These are phyloP conservation scores for Termitomyces sp. DNA, from an alignment of 1,284 basidiomycete species.

Conservation along the genomic window DNA sequence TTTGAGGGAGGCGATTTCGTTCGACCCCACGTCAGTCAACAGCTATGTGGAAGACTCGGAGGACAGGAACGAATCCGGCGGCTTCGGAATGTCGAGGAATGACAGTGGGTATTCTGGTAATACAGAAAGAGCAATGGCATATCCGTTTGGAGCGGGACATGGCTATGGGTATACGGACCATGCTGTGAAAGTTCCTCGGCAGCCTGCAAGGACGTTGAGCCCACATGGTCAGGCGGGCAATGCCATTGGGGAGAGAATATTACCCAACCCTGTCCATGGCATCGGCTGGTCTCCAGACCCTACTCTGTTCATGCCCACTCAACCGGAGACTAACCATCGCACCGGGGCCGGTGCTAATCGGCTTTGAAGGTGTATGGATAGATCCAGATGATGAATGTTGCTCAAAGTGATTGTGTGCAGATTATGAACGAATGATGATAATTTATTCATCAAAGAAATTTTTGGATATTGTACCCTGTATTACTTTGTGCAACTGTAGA, in stretches of 20 bases:
- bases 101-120: neutral
- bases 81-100: conserved; percentile 14
- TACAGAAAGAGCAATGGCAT: neutral
- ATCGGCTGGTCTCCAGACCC: conserved; percentile 4
- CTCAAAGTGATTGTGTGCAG: neutral
- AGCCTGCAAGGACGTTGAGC: neutral
- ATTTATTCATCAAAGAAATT: neutral
- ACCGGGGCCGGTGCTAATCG: neutral
- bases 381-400: too few species aligned
- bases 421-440: conserved; percentile 5
- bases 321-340: neutral
- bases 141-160: conserved; percentile 6
- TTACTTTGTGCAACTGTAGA: neutral
- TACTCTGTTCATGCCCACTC: conserved; percentile 4
- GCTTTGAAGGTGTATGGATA: conserved; percentile 8
- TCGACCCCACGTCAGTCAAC: conserved; percentile 37
- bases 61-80: conserved; percentile 20
- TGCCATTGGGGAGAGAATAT: neutral
- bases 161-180: conserved; percentile 4
- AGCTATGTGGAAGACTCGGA: conserved; percentile 25
- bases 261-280: neutral
- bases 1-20: conserved; percentile 45
- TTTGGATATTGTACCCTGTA: neutral
- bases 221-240: neutral
- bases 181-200: neutral